Conservation (phyloP, 2,329 filamentous ascomycete species). For the Diaporthe sp. region DNA sequence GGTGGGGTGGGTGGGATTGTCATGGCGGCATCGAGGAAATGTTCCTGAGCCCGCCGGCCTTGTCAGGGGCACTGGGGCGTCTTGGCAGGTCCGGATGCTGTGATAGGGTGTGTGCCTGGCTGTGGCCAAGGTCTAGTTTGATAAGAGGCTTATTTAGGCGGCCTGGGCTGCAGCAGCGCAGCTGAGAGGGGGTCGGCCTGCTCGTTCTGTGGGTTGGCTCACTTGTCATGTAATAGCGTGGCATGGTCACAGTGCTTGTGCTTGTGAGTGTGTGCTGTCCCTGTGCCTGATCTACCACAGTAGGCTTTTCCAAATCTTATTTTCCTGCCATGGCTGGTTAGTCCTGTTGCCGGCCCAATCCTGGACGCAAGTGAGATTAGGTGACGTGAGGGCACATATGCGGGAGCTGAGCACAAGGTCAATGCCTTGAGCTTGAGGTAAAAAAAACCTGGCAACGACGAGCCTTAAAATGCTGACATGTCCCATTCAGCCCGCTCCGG, state of each 20-base stretch:
- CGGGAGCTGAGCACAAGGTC: constrained; percentile 18
- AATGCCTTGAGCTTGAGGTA: background rate
- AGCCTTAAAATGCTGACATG: background rate
- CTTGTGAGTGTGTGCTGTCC: background rate
- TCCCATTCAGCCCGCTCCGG: background rate
- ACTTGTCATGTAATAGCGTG: constrained; percentile 29
- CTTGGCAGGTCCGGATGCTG: constrained; percentile 26
- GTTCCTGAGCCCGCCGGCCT: constrained; percentile 27
- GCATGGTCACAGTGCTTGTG: constrained; percentile 13
- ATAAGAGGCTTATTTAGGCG: constrained; percentile 35
- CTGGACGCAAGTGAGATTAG: constrained; percentile 14
- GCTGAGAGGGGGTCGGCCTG: constrained; percentile 30
- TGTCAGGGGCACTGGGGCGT: constrained; percentile 30
- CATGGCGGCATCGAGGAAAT: constrained; percentile 31
- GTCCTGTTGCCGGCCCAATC: background rate
- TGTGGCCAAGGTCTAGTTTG: constrained; percentile 32
- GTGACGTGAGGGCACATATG: constrained; percentile 24
- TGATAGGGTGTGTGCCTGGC: constrained; percentile 29
- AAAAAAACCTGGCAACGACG: background rate
- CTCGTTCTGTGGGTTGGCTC: background rate
- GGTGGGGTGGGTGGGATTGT: constrained; percentile 33
- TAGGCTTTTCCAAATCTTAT: constrained; percentile 21
- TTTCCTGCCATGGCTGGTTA: constrained; percentile 26
- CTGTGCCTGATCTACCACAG: background rate
- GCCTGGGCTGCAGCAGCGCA: constrained; percentile 29